These are phyloP conservation scores for Candida endomychidarum DNA, from an alignment of 805 yeast genomes.

Conservation along the genomic window DNA sequence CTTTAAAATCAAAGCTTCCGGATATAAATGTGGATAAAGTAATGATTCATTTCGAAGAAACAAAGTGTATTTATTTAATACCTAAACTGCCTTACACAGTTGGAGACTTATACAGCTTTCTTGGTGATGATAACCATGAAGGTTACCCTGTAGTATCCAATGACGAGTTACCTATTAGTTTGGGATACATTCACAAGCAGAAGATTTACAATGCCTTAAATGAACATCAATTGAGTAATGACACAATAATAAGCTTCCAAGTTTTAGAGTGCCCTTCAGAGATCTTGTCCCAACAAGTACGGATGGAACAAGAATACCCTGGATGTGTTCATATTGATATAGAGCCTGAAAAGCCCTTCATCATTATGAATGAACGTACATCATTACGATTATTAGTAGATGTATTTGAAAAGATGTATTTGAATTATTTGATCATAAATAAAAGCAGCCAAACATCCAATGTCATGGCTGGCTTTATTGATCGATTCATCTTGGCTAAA, in stretches of 20 bases:
- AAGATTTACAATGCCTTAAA: constrained; percentile 18
- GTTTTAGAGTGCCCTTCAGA: constrained; percentile 18
- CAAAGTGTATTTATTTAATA: constrained; percentile 29
- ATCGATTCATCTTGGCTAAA: constrained; percentile 34
- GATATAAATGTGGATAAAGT: constrained; percentile 25
- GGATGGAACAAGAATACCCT: constrained; percentile 18
- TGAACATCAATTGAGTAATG: constrained; percentile 5
- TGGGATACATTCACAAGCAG: constrained; percentile 38
- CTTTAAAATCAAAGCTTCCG: constrained; percentile 31
- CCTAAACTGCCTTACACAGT: constrained; percentile 26
- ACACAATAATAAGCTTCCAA: constrained; percentile 21
- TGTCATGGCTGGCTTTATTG: constrained; percentile 37
- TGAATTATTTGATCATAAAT: constrained; percentile 35
- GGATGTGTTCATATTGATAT: constrained; percentile 17
- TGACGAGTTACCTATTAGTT: constrained; percentile 22
- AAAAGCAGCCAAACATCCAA: constrained; percentile 12
- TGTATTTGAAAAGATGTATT: constrained; percentile 37
- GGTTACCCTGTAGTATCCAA: constrained; percentile 40
- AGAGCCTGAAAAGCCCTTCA: constrained; percentile 21
- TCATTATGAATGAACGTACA: constrained; percentile 29
- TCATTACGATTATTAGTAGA: constrained; percentile 35
- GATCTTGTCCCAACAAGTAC: constrained; percentile 25
- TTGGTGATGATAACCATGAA: constrained; percentile 37
- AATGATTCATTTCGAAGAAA: constrained; percentile 30
- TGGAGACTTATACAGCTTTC: constrained; percentile 19